These are phyloP conservation scores for Solanum microdontum DNA, from an alignment of 257 asterid genomes.

Conservation along the genomic window DNA sequence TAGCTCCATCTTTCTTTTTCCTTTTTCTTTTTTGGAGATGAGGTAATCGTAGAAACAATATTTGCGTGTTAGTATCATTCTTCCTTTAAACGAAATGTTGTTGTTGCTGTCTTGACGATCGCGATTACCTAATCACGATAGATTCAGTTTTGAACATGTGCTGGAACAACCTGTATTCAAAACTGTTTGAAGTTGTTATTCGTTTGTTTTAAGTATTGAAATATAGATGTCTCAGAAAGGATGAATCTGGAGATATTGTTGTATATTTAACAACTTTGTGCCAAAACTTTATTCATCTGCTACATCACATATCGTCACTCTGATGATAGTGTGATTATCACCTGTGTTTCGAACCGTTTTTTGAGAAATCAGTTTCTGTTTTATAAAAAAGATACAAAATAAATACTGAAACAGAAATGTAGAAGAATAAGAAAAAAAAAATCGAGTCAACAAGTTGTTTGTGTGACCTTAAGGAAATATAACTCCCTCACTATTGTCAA, in stretches of 20 bases:
- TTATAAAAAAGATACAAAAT: background rate
- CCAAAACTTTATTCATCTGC: background rate
- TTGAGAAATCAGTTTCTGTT: too few relatives aligned
- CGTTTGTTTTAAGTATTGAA: background rate
- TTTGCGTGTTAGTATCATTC: background rate
- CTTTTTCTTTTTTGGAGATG: background rate
- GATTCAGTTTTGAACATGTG: background rate
- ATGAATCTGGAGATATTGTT: background rate
- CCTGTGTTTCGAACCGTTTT: background rate
- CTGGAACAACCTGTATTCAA: background rate
- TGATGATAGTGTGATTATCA: background rate
- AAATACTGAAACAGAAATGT: background rate
- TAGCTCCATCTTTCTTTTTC: background rate
- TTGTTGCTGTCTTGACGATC: background rate
- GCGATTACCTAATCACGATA: background rate
- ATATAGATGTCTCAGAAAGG: background rate
- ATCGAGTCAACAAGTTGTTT: background rate
- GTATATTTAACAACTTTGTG: background rate
- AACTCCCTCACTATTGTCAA: background rate
- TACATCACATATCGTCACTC: background rate
- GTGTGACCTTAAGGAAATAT: background rate
- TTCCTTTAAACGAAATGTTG: background rate
- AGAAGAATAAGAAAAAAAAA: background rate
- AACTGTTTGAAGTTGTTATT: background rate
- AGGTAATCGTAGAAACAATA: background rate